phyloP scores from a whole-genome alignment of 2,329 filamentous ascomycete species.

The Pyrenophora seminiperda region DNA sequence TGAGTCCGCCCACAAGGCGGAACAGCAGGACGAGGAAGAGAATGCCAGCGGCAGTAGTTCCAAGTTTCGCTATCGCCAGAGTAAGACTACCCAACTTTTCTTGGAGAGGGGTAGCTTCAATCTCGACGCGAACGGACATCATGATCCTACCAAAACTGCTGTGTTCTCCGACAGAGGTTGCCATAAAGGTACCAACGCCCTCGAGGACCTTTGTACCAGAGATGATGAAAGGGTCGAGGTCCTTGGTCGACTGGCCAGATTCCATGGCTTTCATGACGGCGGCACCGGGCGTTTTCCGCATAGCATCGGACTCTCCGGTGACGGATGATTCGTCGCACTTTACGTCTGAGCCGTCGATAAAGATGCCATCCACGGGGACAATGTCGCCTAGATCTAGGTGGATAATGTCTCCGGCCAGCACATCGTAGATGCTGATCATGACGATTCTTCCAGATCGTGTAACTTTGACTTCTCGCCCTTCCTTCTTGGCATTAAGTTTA shows the following conservation, averaged over 20 bases:
- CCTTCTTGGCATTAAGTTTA: constrained; percentile 44
- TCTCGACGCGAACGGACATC: constrained; percentile 60
- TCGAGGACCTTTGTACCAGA: constrained; percentile 63
- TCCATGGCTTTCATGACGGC: constrained; percentile 64
- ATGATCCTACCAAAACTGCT: constrained; percentile 62
- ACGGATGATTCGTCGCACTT: constrained; percentile 75
- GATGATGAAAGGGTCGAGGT: constrained; percentile 68
- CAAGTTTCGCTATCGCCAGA: constrained; percentile 59
- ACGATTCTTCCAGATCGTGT: constrained; percentile 69
- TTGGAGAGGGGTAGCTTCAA: constrained; percentile 60
- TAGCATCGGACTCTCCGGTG: constrained; percentile 73
- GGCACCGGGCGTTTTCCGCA: constrained; percentile 68
- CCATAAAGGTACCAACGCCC: constrained; percentile 57
- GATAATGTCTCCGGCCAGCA: constrained; percentile 72
- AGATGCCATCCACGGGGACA: constrained; percentile 71
- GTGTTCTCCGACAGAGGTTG: constrained; percentile 61
- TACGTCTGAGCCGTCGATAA: constrained; percentile 67
- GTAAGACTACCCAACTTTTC: constrained; percentile 59
- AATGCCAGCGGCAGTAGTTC: constrained; percentile 46
- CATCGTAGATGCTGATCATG: constrained; percentile 62
- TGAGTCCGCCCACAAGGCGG: constrained; percentile 44
- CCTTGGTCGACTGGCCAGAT: constrained; percentile 54
- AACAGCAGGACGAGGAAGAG: constrained; percentile 50
- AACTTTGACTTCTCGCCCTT: constrained; percentile 42
- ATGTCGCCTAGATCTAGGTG: constrained; percentile 72